Conservation (phyloP, 2,329 filamentous ascomycete genomes). For the Sphaerostilbella broomeana region DNA sequence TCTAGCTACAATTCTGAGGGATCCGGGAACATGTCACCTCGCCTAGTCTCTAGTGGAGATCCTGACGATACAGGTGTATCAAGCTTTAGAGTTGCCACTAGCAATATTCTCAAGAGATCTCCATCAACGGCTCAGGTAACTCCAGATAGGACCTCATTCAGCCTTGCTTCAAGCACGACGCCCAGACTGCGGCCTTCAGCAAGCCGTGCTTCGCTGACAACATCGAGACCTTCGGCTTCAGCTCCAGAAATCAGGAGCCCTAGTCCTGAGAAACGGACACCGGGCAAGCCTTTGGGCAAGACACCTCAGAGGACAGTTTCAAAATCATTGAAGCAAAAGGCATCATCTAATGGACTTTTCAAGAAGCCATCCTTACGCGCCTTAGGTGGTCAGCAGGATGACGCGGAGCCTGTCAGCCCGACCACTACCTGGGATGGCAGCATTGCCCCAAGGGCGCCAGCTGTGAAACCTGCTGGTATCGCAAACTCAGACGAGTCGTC, state of each 20-base stretch:
- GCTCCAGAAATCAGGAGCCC: conserved; percentile 26
- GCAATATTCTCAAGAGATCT: conserved; percentile 37
- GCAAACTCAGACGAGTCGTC: not conserved
- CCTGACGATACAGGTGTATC: conserved; percentile 31
- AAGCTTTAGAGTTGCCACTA: conserved; percentile 39
- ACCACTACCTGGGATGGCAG: conserved; percentile 26
- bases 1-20: conserved; percentile 58
- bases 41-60: conserved; percentile 49
- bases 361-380: conserved; percentile 48
- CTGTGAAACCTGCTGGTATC: conserved; percentile 6
- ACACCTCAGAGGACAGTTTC: conserved; percentile 39
- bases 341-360: conserved; percentile 47
- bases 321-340: conserved; percentile 42
- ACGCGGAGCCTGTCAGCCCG: conserved; percentile 1
- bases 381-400: conserved; percentile 22
- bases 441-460: conserved; percentile 19
- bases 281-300: conserved; percentile 16
- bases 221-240: conserved; percentile 21
- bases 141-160: conserved; percentile 30
- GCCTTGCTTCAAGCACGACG: conserved; percentile 17
- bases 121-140: conserved; percentile 39
- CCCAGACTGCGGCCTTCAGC: conserved; percentile 21
- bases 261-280: conserved; percentile 39
- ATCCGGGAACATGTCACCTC: conserved; percentile 46
- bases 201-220: conserved; percentile 18